phyloP scores from a whole-genome alignment of 2,329 filamentous ascomycete species.

The Cladophialophora yegresii region DNA sequence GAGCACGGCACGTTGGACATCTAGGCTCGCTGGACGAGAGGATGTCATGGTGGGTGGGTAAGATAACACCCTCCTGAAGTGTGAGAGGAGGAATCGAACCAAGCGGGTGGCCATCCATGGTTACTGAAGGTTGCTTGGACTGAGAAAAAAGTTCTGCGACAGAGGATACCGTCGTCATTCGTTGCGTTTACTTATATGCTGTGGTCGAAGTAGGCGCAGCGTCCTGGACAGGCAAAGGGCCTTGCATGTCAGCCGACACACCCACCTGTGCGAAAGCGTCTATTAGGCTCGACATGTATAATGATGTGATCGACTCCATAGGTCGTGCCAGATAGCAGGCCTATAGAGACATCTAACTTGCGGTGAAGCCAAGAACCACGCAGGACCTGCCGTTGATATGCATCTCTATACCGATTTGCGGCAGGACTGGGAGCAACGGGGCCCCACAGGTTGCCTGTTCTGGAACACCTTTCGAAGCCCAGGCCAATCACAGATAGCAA shows the following conservation, averaged over 20 bases:
- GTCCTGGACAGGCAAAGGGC: not conserved
- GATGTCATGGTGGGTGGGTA: too few relatives aligned
- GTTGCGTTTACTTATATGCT: not conserved
- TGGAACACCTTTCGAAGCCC: not conserved
- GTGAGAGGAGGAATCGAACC: conserved; percentile 9
- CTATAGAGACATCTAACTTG: not conserved
- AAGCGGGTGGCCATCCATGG: conserved; percentile 13
- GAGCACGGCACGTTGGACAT: too few relatives aligned
- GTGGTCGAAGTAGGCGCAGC: not conserved
- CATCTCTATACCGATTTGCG: not conserved
- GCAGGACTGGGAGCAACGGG: not conserved
- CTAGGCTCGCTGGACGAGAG: too few relatives aligned
- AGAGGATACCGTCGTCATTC: not conserved
- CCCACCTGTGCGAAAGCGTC: not conserved
- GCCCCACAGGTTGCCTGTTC: not conserved
- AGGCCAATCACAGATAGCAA: not conserved
- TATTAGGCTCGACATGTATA: not conserved
- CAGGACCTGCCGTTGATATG: not conserved
- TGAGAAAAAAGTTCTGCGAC: not conserved
- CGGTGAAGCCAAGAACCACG: not conserved
- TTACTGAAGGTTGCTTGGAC: not conserved
- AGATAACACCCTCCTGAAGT: conserved; percentile 1
- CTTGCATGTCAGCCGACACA: not conserved
- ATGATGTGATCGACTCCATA: not conserved
- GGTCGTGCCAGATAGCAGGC: not conserved